These are phyloP conservation scores for Sergeia podlipaevii DNA, from an alignment of 208 protist species.

Conservation along the genomic window DNA sequence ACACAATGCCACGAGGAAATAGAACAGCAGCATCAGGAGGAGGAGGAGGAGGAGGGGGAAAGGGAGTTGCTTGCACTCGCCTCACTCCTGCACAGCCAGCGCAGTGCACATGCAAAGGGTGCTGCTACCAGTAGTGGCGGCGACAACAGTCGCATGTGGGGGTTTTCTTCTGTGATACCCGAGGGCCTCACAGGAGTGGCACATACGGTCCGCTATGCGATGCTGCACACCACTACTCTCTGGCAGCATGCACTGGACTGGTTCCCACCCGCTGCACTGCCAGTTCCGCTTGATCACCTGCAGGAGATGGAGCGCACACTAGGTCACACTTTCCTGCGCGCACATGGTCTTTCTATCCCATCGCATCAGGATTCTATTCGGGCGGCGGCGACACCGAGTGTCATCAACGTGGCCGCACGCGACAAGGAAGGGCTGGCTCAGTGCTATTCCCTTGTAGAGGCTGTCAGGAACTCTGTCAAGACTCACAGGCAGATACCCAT, in stretches of 20 bases:
- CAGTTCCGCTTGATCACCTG: conserved; percentile 38
- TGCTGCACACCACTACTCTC: conserved; percentile 24
- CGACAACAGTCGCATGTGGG: background rate
- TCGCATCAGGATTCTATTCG: no score
- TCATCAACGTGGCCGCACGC: conserved; percentile 19
- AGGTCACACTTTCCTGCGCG: background rate
- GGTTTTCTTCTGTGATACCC: conserved; percentile 25
- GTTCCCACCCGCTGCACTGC: conserved; percentile 37
- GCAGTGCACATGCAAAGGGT: background rate
- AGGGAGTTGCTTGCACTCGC: no score
- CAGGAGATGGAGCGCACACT: conserved; percentile 13
- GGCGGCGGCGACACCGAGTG: background rate
- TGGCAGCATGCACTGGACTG: conserved; percentile 49
- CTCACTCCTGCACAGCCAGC: no score
- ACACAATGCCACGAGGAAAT: no score
- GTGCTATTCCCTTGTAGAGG: conserved; percentile 13
- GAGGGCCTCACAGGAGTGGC: conserved; percentile 34
- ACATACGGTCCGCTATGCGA: conserved; percentile 53
- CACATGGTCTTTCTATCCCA: background rate
- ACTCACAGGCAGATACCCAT: conserved; percentile 12
- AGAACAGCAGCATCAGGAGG: no score
- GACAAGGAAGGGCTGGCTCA: conserved; percentile 2
- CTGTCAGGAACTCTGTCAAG: conserved; percentile 2
- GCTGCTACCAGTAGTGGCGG: background rate
- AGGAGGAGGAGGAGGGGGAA: no score